Base-by-base conservation (phyloP, 345 rosid genomes). In the Draba incana region DNA sequence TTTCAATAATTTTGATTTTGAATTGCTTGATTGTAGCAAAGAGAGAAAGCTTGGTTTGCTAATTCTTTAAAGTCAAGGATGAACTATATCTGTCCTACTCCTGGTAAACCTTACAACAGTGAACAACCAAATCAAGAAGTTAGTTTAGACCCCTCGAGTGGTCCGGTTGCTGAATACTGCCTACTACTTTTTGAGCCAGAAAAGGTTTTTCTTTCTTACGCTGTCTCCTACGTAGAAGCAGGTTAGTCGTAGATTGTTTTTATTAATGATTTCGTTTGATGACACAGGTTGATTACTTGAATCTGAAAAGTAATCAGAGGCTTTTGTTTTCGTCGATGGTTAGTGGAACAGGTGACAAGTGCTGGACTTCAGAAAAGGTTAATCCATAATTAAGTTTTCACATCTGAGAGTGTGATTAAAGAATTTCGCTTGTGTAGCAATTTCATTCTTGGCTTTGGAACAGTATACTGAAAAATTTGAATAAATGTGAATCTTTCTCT, bases 201-300 rank as follows among this genome's bases (percentile, higher is more conserved):
- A 35, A 87, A 90, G 97, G 98, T 93, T 56, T 14, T 31, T 10
- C 2, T 60, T 44, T 42, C 10, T 50, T 57, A 7, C 4, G 7
- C 4, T 27, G 24, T 53, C 44, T n/a, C 59, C 8, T 72, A 49
- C 5, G 11, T 37, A 11, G 68, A 28, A 27, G 44, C 14, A 6
- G 8, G 44, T 41, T 50, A 2, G 12, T 41, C 2, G 35, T 24
- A 5, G 41, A 62, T 62, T 47, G 50, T 20, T 62, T 20, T 47
- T 47, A 55, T n/a, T 56, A 20, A 8, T 62, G 65, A 4, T 62
- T 41, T 30, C 8, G 10, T 5, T 38, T 41, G 28, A 62, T 73
- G 65, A 46, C 83, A 46, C 83, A 90, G 96, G 94, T 88, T 78
- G 97, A 90, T 80, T 93, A 88, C 79, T 73, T 87, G 84, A 88